A percentile compares a stretch with the other conserved stretches of the same genome.
These are phyloP conservation scores for Phytophthora meadii DNA, from an alignment of 352 stramenopile species.

Conservation along the genomic window DNA sequence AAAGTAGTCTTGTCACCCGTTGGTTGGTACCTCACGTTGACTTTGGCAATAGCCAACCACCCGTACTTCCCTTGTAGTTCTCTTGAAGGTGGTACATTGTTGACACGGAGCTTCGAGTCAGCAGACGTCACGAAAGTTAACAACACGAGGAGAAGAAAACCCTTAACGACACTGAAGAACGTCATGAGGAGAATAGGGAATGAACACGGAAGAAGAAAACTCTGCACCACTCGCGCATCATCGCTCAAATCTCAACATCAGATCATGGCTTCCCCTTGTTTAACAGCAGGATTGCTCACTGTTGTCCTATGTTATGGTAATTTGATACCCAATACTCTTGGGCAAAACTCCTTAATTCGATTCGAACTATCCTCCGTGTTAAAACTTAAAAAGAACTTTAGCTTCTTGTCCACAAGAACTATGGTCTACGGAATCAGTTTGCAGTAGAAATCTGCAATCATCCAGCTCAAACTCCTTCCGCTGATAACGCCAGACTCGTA, in stretches of 20 bases:
- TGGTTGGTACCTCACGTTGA: slow-evolving; percentile 15
- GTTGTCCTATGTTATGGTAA: too few relatives aligned
- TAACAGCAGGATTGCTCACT: neutral
- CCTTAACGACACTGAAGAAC: slow-evolving; percentile 3
- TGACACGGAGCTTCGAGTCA: neutral
- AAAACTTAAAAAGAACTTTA: too few relatives aligned
- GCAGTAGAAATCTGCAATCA: neutral
- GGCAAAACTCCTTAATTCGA: too few relatives aligned
- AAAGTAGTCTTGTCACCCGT: slow-evolving; percentile 9
- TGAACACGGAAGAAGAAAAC: slow-evolving; percentile 10
- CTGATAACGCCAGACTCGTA: slow-evolving; percentile 15
- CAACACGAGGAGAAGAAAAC: slow-evolving; percentile 1
- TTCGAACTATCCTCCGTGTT: too few relatives aligned
- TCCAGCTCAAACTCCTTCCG: slow-evolving; percentile 2
- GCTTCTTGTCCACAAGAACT: too few relatives aligned
- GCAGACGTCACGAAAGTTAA: neutral
- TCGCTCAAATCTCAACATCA: slow-evolving; percentile 7
- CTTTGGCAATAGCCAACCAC: slow-evolving; percentile 4
- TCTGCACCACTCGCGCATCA: neutral
- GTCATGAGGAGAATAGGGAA: neutral
- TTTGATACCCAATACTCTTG: too few relatives aligned
- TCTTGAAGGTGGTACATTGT: neutral
- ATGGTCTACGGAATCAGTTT: too few relatives aligned
- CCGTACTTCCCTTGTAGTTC: slow-evolving; percentile 8
- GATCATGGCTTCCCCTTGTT: slow-evolving; percentile 1